Evolutionary conservation across 163 green algal species (phyloP).

Genomic region (Scenedesmus sp.): DNA sequence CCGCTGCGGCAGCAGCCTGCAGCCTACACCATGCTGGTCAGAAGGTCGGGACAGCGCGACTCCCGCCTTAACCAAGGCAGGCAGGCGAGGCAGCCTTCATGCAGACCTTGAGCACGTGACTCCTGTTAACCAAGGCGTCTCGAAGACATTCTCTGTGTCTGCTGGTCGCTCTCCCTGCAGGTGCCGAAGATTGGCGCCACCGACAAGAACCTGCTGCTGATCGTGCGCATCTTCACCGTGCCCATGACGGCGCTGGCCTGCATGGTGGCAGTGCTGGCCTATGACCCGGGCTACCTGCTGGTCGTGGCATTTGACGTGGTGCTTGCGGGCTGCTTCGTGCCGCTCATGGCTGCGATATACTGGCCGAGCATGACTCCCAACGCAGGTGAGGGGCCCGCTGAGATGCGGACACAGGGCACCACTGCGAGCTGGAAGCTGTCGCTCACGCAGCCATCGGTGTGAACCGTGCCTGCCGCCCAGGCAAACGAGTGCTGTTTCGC

Average conservation of each 20-base stretch:
- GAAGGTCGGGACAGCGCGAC: no score
- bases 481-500: no score
- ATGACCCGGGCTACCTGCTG: constrained; percentile 67
- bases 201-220: constrained; percentile 50
- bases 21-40: no score
- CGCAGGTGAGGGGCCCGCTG: constrained; percentile 27
- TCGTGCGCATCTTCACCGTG: constrained; percentile 57
- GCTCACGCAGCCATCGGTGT: no score
- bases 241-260: constrained; percentile 61
- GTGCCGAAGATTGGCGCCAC: constrained; percentile 55
- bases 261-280: constrained; percentile 55
- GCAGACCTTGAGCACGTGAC: no score
- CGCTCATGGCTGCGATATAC: constrained; percentile 65
- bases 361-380: constrained; percentile 57
- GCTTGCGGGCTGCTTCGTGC: constrained; percentile 59
- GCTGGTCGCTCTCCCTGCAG: not conserved
- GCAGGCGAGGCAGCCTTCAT: no score
- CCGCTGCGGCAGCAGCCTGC: not conserved
- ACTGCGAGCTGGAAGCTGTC: no score
- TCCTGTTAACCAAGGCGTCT: not conserved
- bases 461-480: no score
- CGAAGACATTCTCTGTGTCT: not conserved
- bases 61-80: no score
- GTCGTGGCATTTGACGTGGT: constrained; percentile 73
- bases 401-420: no score